Base-by-base conservation (phyloP, 2,329 filamentous ascomycete genomes). In the Hypoxylon sp. region DNA sequence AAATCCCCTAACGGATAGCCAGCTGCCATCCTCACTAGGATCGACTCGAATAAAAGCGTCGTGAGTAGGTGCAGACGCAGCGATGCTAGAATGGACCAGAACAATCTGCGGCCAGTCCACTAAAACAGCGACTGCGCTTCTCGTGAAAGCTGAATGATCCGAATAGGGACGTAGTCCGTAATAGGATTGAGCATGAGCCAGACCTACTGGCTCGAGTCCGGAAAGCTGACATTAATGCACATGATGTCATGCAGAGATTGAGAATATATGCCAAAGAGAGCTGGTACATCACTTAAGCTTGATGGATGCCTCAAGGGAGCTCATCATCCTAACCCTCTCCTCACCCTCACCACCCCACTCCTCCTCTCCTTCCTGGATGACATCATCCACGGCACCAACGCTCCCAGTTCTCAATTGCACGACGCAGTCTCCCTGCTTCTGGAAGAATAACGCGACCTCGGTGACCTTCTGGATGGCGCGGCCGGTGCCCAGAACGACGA, bases 361-460 rank as follows among this genome's bases (percentile, higher is more conserved):
- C 0, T 77, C 78, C 0, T 77, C 80, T 0, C 76, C 79, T 18
- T 78, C 79, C 1, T 73, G 73, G 12, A 88, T 79, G 28, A 93
- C 79, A 75, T 93, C 90, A 73, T 93, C 91, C 45, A 93, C 82
- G 2, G 88, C 85, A n/a, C 82, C 82, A 14, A 91, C 81, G 52
- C 84, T 91, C 60, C 85, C 84, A 46, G 90, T 92, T 74, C 83
- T 80, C 53, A 92, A 73, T 70, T 81, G 79, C 1, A 93, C 87
- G 4, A 77, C 73, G 67, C 86, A 89, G 65, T 87, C 87, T 11
- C 77, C 80, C 76, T 89, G 84, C 56, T 85, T 82, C 76, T 87
- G 84, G 69, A 93, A 92, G 81, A 86, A 90, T 32, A 85, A 76
- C 0, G 87, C 91, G 4, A 93, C 76, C 24, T 85, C 81, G 62